Conservation (phyloP, 1,139 yeast genomes). For the Oligophagozyma castellii region DNA sequence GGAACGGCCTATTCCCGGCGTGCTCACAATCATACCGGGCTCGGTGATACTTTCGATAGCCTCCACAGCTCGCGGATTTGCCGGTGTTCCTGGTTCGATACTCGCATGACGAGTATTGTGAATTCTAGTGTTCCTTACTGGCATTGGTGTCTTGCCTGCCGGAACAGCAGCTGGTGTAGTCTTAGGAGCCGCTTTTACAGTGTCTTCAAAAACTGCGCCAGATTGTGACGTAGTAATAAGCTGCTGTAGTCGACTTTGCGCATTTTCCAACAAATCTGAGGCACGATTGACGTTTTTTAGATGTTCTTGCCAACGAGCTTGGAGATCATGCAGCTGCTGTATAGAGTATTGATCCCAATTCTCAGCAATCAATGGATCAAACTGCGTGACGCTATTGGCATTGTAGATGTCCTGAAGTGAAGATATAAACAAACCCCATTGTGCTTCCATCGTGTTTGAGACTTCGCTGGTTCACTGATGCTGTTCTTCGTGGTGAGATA, state of each 20-base stretch:
- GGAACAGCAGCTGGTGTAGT: conserved; percentile 1
- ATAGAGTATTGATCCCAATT: conserved; percentile 21
- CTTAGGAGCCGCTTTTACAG: neutral
- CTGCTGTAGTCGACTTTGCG: conserved; percentile 21
- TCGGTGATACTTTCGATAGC: conserved; percentile 1
- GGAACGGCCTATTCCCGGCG: conserved; percentile 17
- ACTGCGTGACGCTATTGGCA: conserved; percentile 39
- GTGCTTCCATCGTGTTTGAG: conserved; percentile 27
- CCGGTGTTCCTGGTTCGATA: too few relatives aligned
- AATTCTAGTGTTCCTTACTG: neutral
- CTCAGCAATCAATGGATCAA: conserved; percentile 33
- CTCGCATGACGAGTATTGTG: neutral
- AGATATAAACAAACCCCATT: conserved; percentile 56
- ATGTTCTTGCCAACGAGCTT: conserved; percentile 36
- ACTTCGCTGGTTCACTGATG: too few relatives aligned
- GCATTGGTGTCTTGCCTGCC: neutral
- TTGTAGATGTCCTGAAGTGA: conserved; percentile 57
- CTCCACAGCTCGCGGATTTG: conserved; percentile 1
- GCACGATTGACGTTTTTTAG: conserved; percentile 45
- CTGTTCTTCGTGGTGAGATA: neutral
- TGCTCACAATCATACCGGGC: conserved; percentile 3
- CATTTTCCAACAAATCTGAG: conserved; percentile 30
- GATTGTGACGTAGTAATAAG: conserved; percentile 15
- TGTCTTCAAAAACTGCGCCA: conserved; percentile 1
- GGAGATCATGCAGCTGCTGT: conserved; percentile 30